A percentile compares a stretch with the other conserved stretches of the same genome.
These are phyloP conservation scores for Trypanosoma caninum DNA, from an alignment of 208 protist species.

Conservation along the genomic window DNA sequence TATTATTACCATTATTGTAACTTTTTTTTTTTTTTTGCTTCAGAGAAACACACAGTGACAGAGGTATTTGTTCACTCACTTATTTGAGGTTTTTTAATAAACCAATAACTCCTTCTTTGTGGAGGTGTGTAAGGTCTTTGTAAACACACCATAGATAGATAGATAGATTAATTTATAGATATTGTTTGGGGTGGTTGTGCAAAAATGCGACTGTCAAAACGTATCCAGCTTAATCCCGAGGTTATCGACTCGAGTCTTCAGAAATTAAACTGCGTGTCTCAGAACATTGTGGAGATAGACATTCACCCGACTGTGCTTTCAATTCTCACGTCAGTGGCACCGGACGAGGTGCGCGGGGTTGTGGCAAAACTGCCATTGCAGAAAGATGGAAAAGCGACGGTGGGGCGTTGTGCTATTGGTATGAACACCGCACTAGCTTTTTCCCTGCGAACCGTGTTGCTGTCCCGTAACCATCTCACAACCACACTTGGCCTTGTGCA, in stretches of 20 bases:
- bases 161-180: slow-evolving; percentile 7
- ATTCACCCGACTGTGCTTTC: slow-evolving; percentile 56
- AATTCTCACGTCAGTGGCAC: slow-evolving; percentile 34
- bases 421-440: slow-evolving; percentile 65
- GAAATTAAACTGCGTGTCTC: slow-evolving; percentile 58
- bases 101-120: too few species aligned
- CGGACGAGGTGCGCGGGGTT: slow-evolving; percentile 23
- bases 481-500: slow-evolving; percentile 66
- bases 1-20: too few species aligned
- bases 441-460: slow-evolving; percentile 70
- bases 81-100: too few species aligned
- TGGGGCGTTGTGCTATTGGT: slow-evolving; percentile 7
- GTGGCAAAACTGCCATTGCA: slow-evolving; percentile 20
- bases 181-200: not conserved
- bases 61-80: too few species aligned
- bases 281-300: slow-evolving; percentile 66
- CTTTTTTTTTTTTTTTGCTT: too few species aligned
- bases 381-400: not conserved
- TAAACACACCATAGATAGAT: too few species aligned
- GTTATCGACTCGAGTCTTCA: slow-evolving; percentile 62
- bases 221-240: slow-evolving; percentile 38
- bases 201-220: slow-evolving; percentile 37
- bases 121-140: too few species aligned
- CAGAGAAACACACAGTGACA: too few species aligned
- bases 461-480: slow-evolving; percentile 71